Base-by-base conservation (phyloP, 805 yeast genomes). In the Nakazawaea anatomiae region DNA sequence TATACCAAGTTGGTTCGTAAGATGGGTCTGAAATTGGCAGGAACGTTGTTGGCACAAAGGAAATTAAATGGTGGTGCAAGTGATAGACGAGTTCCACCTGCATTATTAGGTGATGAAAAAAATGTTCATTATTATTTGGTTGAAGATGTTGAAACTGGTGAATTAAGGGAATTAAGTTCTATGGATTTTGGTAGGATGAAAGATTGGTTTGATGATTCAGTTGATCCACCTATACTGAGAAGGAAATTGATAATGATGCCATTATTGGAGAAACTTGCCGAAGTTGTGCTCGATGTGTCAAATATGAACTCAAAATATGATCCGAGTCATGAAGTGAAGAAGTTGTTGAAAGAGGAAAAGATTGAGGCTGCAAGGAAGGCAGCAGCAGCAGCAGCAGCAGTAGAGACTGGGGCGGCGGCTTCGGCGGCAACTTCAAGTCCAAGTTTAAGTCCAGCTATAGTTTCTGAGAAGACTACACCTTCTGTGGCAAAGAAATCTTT, bases 1-100 rank as follows among this genome's bases (percentile, higher is more conserved):
- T 87, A 81, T 62, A 85, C 87, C 42, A 87, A 87, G 60, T 67
- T 85, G 32, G 71, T 77, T 47, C 85, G 83, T 60, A 73, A 74
- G 53, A 74, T 73, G 53, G 89, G 89, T 10, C 75, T 73, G 43
- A 73, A 66, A 5, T 69, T 70, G 42, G 83, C 85, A 27, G 75
- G 75, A 36, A 69, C 67, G 56, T 76, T 73, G 9, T 62, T 72
- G 68, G 58, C 57, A 6, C 46, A 42, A 32, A 32, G 50, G 10
- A 42, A 43, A 39, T 3, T 18, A 32, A 29, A 35, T 12, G 48
- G 45, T 2, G 27, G n/a, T 12, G 14, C 48, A 3, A 38, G 10
- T 10, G 52, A 49, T 39, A 31, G 52, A 27, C 31, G 42, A 28
- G 30, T 49, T 6, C 52, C 52, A 36, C 27, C 40, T 12, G 44